These are phyloP conservation scores for Urochloa ruziziensis DNA, from an alignment of 176 grass and related monocot genomes.

Conservation along the genomic window DNA sequence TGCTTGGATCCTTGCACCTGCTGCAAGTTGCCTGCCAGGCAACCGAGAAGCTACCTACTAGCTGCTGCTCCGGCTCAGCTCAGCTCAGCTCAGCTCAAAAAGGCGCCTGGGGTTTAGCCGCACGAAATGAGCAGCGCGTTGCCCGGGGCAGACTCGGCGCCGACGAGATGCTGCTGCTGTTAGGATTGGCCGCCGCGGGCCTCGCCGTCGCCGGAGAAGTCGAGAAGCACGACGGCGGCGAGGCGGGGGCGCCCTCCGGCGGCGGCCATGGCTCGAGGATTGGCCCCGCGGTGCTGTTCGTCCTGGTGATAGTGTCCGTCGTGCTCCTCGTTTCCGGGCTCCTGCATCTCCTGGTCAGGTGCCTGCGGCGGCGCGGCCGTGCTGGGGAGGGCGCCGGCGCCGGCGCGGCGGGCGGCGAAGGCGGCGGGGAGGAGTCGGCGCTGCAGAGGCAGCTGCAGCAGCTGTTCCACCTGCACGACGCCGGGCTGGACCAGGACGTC, in stretches of 20 bases:
- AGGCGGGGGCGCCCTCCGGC: too few relatives aligned
- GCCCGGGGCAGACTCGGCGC: constrained; percentile 4
- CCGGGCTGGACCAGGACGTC: constrained; percentile 86
- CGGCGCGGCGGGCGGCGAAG: background rate
- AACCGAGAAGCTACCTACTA: constrained; percentile 21
- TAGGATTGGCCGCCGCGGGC: constrained; percentile 25
- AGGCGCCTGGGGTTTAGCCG: background rate
- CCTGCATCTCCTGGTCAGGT: constrained; percentile 65
- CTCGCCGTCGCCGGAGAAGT: constrained; percentile 15
- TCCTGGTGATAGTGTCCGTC: constrained; percentile 54
- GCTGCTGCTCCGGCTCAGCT: background rate
- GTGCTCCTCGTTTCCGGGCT: constrained; percentile 66
- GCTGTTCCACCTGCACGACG: constrained; percentile 85
- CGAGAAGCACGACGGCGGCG: background rate
- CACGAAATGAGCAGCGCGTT: constrained; percentile 44
- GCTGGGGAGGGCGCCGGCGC: background rate
- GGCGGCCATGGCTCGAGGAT: constrained; percentile 4
- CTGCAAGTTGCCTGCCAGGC: constrained; percentile 37
- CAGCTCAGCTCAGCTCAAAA: constrained; percentile 26
- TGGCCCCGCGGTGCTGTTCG: constrained; percentile 54
- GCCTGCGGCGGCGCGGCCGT: constrained; percentile 49
- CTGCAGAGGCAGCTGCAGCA: constrained; percentile 89
- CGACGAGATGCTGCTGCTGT: background rate
- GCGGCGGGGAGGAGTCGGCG: constrained; percentile 25
- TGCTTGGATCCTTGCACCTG: constrained; percentile 28